Evolutionary conservation across 106 monocot genomes (phyloP), one percentile per base, ranked within the genome.

Genomic region (Dioscorea zingiberensis): DNA sequence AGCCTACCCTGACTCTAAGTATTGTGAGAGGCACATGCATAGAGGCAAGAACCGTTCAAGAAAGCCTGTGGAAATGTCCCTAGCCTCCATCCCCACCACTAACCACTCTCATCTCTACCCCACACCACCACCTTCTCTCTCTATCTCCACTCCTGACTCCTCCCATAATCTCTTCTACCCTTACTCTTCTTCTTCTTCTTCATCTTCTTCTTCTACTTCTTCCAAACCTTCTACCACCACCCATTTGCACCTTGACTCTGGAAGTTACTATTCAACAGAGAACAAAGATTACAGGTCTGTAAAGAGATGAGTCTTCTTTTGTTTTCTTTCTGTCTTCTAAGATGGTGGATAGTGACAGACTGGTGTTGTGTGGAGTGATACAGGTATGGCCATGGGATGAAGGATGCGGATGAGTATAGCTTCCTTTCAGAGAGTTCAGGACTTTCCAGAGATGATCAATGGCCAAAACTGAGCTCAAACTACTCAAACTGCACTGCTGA

Each of bases 61-160:
- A 94, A 94, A 94, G 94, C 94, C 84, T 87, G 94, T 91, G 87
- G 94, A 94, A 90, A 79, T 91, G 66, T 78, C 81, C 68, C 67
- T 80, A 25, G 16, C 60, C 28, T 26, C 58, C 73, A 16, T 24
- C 62, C 38, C 54, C 80, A 9, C 58, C 61, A 47, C 82, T 77
- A 18, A 62, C 81, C 59, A 69, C 44, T 38, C 28, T 27, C 27
- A 24, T 3, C 60, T 30, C 30, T 27, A 26, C 25, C 60, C 16
- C 19, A 25, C 16, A 13, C 60, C 60, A 28, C 32, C 17, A 16
- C 32, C 25, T 14, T 19, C 60, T 30, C 27, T 61, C 27, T 61
- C 60, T 27, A 61, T 78, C 45, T 62, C 75, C 2, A 72, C 71
- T 12, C 73, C 71, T 19, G 73, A 71, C 0, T 15, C 62, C 59